Evolutionary conservation across 2,329 filamentous ascomycete species (phyloP).

Genomic region (Tolypocladium ophioglossoides): DNA sequence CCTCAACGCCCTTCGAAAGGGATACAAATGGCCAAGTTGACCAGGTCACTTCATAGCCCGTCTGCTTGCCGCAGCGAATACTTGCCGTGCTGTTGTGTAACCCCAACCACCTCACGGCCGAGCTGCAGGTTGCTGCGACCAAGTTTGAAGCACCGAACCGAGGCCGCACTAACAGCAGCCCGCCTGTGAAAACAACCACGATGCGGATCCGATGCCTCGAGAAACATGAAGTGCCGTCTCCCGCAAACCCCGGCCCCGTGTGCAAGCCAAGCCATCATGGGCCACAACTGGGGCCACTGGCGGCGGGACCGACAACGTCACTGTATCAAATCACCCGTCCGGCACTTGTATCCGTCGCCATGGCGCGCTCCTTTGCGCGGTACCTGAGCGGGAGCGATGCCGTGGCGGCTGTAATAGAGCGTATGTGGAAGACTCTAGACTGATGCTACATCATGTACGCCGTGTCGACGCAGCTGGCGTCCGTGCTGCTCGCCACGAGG

Average conservation of each 20-base stretch:
- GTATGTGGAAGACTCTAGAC: conserved; percentile 55
- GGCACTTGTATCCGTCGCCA: conserved; percentile 37
- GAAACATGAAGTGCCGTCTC: background rate
- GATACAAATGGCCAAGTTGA: too few relatives aligned
- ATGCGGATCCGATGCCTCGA: background rate
- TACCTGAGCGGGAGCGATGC: conserved; percentile 47
- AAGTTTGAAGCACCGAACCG: too few relatives aligned
- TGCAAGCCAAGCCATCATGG: conserved; percentile 12
- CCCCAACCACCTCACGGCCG: too few relatives aligned
- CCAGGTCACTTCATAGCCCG: too few relatives aligned
- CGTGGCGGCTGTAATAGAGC: conserved; percentile 49
- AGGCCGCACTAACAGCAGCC: too few relatives aligned
- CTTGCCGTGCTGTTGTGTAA: too few relatives aligned
- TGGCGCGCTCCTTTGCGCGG: conserved; percentile 48
- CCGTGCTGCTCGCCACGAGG: conserved; percentile 52
- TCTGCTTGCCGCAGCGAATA: too few relatives aligned
- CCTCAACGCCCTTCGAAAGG: too few relatives aligned
- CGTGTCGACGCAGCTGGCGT: conserved; percentile 52
- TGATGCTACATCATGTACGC: conserved; percentile 65
- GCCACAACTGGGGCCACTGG: conserved; percentile 53
- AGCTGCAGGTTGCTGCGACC: too few relatives aligned
- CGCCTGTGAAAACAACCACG: too few relatives aligned
- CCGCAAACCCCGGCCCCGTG: background rate
- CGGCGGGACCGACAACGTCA: conserved; percentile 11
- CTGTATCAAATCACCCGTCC: conserved; percentile 34